A percentile compares a stretch with the other conserved stretches of the same genome.
Conservation (phyloP, 2,329 filamentous ascomycete genomes). For the Botrytis paeoniae region DNA sequence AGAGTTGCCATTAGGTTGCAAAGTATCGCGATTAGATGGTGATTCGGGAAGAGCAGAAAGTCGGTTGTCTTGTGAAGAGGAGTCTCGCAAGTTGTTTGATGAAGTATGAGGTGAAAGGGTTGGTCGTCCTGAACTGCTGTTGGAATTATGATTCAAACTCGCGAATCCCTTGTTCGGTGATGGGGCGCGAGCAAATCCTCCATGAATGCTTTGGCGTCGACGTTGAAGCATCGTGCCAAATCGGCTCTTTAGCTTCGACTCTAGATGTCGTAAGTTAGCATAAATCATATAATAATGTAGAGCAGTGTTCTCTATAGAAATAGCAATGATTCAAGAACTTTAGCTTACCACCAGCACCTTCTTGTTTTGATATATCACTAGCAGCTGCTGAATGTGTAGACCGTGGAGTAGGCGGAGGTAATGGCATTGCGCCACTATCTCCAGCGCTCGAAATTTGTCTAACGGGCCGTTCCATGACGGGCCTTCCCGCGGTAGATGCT, state of each 20-base stretch:
- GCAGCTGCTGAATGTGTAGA: conserved; percentile 33
- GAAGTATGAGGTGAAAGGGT: conserved; percentile 54
- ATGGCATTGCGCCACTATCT: conserved; percentile 27
- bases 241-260: conserved; percentile 58
- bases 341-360: conserved; percentile 15
- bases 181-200: conserved; percentile 52
- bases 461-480: conserved; percentile 34
- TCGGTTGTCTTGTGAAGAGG: conserved; percentile 43
- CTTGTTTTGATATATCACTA: conserved; percentile 31
- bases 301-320: not conserved
- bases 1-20: conserved; percentile 31
- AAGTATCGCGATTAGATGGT: conserved; percentile 40
- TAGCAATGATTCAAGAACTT: not conserved
- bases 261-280: conserved; percentile 32
- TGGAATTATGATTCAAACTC: conserved; percentile 58
- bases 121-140: conserved; percentile 57
- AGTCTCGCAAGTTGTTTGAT: conserved; percentile 56
- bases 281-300: not conserved
- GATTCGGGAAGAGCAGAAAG: conserved; percentile 58
- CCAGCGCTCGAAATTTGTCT: conserved; percentile 34
- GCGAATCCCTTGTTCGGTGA: conserved; percentile 53
- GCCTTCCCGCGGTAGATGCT: conserved; percentile 41
- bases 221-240: conserved; percentile 68
- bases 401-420: conserved; percentile 31
- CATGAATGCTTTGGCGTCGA: conserved; percentile 64